Conservation (phyloP, 768 basidiomycete genomes). For the Mycena floridula region DNA sequence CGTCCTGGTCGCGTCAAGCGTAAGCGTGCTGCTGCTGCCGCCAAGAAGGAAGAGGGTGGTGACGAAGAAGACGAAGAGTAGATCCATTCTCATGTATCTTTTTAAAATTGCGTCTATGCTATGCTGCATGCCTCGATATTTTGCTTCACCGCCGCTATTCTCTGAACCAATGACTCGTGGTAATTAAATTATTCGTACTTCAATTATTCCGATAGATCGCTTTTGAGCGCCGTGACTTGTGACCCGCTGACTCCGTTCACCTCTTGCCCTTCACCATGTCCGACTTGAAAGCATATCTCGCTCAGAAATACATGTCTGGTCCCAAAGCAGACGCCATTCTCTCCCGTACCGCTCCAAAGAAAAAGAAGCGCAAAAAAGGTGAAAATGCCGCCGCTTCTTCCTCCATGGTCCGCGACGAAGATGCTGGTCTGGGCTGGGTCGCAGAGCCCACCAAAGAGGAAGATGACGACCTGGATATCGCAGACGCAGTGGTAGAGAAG, state of each 20-base stretch:
- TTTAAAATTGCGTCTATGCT: background rate
- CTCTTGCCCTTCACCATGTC: conserved; percentile 26
- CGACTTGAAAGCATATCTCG: conserved; percentile 75
- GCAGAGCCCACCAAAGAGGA: conserved; percentile 42
- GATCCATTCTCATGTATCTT: too few relatives aligned
- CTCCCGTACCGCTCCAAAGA: conserved; percentile 50
- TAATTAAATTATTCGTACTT: too few relatives aligned
- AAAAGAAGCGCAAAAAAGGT: conserved; percentile 76
- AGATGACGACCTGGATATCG: conserved; percentile 50
- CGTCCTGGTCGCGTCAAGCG: conserved; percentile 96
- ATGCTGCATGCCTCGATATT: background rate
- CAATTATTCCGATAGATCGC: too few relatives aligned
- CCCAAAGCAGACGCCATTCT: conserved; percentile 95
- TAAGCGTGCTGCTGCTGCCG: conserved; percentile 92
- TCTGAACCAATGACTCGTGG: too few relatives aligned
- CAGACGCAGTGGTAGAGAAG: conserved; percentile 62
- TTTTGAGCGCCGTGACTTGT: too few relatives aligned
- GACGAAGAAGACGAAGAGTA: conserved; percentile 91
- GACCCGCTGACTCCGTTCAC: background rate
- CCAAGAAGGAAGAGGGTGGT: conserved; percentile 85
- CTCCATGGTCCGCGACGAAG: conserved; percentile 56
- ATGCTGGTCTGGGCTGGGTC: conserved; percentile 73
- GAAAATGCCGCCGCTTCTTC: conserved; percentile 15
- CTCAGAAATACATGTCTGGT: conserved; percentile 93
- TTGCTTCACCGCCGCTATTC: too few relatives aligned